Evolutionary conservation across 805 yeast species (phyloP).

Genomic region (Myxozyma lipomycoides): DNA sequence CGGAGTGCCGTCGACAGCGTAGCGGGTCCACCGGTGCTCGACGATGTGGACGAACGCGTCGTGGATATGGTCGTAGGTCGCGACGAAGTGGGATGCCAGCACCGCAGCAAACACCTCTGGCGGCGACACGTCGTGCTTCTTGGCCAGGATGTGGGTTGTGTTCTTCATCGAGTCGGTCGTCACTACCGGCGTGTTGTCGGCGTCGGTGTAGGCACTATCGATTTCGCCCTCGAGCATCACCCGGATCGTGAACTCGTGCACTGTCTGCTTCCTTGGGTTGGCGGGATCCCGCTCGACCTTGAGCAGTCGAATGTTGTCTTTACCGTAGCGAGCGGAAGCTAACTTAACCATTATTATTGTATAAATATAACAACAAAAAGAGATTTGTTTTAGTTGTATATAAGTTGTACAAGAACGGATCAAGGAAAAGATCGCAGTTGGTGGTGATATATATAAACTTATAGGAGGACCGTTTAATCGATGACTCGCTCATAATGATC

Average conservation of each 20-base stretch:
- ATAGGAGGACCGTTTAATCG: too few species aligned
- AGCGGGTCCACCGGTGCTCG: constrained; percentile 79
- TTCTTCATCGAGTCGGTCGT: constrained; percentile 52
- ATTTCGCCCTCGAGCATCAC: constrained; percentile 73
- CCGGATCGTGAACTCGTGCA: constrained; percentile 78
- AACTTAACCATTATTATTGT: constrained; percentile 18
- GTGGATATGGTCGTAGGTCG: constrained; percentile 71
- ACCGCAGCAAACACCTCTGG: constrained; percentile 86
- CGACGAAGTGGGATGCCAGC: constrained; percentile 73
- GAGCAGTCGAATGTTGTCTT: constrained; percentile 86
- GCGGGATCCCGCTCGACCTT: constrained; percentile 76
- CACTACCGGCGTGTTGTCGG: constrained; percentile 83
- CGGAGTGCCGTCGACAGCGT: constrained; percentile 63
- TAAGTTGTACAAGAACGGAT: too few species aligned
- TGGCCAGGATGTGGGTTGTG: constrained; percentile 55
- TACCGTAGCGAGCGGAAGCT: constrained; percentile 70
- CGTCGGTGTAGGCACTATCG: constrained; percentile 77
- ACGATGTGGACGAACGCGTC: constrained; percentile 63
- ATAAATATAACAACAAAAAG: too few species aligned
- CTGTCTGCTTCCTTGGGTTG: constrained; percentile 68
- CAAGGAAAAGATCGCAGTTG: too few species aligned
- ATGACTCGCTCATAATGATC: too few species aligned
- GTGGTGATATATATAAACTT: too few species aligned
- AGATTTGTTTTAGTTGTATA: too few species aligned
- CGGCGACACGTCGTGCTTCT: constrained; percentile 77